Base-by-base conservation (phyloP, 2,329 filamentous ascomycete species). In the Fusarium cicatricum region DNA sequence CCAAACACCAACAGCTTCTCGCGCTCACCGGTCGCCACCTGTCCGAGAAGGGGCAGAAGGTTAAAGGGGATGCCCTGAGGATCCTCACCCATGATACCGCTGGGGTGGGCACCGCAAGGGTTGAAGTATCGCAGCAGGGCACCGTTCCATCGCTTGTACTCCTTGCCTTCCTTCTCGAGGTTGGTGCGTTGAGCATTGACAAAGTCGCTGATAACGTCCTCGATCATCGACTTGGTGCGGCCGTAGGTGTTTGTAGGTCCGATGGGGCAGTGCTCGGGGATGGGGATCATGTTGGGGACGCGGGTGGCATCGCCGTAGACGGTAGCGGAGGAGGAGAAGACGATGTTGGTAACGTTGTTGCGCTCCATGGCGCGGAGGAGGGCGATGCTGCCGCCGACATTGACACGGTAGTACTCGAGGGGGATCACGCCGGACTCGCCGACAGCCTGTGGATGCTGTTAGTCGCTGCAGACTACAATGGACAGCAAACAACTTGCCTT, bases 241-340 rank as follows among this genome's bases (percentile, higher is more conserved):
- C 95, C 96, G 78, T 99, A 99, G 21, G 94, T 92, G 83, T 98
- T 99, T 66, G 95, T 99, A 12, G 95, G 92, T 45, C 92, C 94
- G 61, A 96, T 91, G 57, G 96, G 95, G 84, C 95, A 99, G 77
- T 91, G 83, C 80, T 99, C 95, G 45, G 95, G 95, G 72, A 99
- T 99, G 63, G 95, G 95, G 65, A 99, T 99, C 95, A 99, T 99
- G 83, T 96, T 90, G 67, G 90, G 88, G 79, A 97, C 91, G 73
- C 92, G 90, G 39, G 95, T 98, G 48, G 94, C 95, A 77, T 99
- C 96, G 73, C 95, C 95, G 77, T 99, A 99, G 66, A 99, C 95
- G 67, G 96, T 99, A 29, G 95, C 95, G 2, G 93, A 97, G 60
- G 92, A 97, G 58, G 94, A 98, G 81, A 99, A 99, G 78, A 99